Evolutionary conservation across 371 early-diverging fungal genomes (phyloP), one percentile per base, ranked within the genome.

Genomic region (Phascolomyces articulosus): DNA sequence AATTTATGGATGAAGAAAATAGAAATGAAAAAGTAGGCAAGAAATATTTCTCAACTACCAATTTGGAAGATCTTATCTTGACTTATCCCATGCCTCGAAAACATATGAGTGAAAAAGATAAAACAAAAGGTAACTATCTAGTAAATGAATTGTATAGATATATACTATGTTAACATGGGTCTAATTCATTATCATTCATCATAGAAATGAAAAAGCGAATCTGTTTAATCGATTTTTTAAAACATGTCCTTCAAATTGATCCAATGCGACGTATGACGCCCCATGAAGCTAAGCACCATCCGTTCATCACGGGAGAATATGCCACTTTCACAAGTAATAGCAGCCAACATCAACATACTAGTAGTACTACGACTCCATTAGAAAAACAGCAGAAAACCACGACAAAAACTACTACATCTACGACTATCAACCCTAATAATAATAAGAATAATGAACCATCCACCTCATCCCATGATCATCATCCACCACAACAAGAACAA

Each of bases 221-320:
- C 11, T 71, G 81, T 0, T 85, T 98, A 44, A 77, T 94, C 28
- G 97, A 98, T 76, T 98, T 98, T 69, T 66, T 97, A 21, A 78
- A 85, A 40, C 92, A 93, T 9, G 73, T 94, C 15, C 76, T 98
- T 60, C 84, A 89, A 40, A 65, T 96, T 8, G 96, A 98, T 67
- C 97, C 98, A 0, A 72, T 89, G 53, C 91, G 91, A 66, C 85
- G 98, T 47, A 91, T 94, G 90, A 89, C 95, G 2, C 97, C 98
- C 3, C 91, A 90, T 41, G 94, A 97, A 71, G 98, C 98, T 1
- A 74, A 85, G 21, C 64, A 87, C 61, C 98, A 98, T 69, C 97
- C 97, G 0, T 97, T 98, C 68, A 91, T 97, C 56, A 93, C 47
- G 16, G 62, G 62, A 4, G 20, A 34, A 18, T 27, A 49, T 10